These are phyloP conservation scores for Penicillium angulare DNA, from an alignment of 495 filamentous ascomycete genomes.

Conservation along the genomic window DNA sequence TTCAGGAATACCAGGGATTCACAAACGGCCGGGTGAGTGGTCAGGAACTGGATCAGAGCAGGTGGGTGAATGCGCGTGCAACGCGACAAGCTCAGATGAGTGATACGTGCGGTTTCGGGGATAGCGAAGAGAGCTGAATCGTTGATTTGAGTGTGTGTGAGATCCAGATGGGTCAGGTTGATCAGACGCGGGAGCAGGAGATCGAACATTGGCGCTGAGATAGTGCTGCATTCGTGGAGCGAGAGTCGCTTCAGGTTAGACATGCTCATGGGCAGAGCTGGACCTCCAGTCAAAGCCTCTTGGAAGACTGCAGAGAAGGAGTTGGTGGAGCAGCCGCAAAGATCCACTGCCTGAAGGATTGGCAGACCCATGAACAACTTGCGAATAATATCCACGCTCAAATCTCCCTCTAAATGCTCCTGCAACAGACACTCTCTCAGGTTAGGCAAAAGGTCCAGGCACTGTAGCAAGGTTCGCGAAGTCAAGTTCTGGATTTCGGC, in stretches of 20 bases:
- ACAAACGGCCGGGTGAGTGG: constrained; percentile 67
- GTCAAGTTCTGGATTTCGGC: constrained; percentile 79
- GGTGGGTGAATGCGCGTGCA: constrained; percentile 69
- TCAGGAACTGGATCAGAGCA: constrained; percentile 68
- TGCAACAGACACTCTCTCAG: constrained; percentile 79
- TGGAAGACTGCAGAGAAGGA: constrained; percentile 64
- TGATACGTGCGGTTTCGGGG: constrained; percentile 67
- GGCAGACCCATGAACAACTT: constrained; percentile 69
- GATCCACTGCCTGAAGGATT: constrained; percentile 69
- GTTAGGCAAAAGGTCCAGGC: constrained; percentile 71
- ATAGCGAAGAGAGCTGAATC: constrained; percentile 70
- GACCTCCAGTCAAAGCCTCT: constrained; percentile 41
- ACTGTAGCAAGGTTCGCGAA: constrained; percentile 69
- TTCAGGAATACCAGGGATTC: constrained; percentile 70
- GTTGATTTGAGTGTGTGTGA: constrained; percentile 76
- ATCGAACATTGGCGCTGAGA: constrained; percentile 67
- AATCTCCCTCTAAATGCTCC: constrained; percentile 80
- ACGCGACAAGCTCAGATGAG: constrained; percentile 77
- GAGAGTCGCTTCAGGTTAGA: constrained; percentile 65
- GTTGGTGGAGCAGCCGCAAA: constrained; percentile 74
- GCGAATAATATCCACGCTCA: constrained; percentile 63
- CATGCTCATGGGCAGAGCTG: constrained; percentile 46
- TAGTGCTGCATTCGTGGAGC: constrained; percentile 77
- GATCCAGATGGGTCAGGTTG: constrained; percentile 75
- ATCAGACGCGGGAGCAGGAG: constrained; percentile 66